A percentile compares a stretch with the other conserved stretches of the same genome.
Evolutionary conservation across 192 early-diverging fungal species (phyloP).

Genomic region (Cetraspora pellucida): DNA sequence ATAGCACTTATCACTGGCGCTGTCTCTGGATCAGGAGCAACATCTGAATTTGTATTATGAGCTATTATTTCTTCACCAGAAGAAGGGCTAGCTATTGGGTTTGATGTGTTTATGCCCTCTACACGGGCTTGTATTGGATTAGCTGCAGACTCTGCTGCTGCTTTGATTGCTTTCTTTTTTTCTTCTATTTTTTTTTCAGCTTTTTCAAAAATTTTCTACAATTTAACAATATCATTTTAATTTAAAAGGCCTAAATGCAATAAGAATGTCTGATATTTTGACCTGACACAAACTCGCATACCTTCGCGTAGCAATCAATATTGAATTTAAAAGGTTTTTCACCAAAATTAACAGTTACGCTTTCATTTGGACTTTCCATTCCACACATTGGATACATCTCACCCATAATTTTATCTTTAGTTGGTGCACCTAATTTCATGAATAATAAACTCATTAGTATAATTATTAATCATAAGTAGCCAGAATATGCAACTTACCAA

Average conservation of each 20-base stretch:
- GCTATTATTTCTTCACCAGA: no score
- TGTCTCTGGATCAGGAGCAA: no score
- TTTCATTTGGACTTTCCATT: slow-evolving; percentile 69
- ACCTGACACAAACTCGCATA: slow-evolving; percentile 23
- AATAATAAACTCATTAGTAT: no score
- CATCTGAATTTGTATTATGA: no score
- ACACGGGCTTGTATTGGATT: neutral
- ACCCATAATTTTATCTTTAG: slow-evolving; percentile 38
- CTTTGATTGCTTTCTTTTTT: neutral
- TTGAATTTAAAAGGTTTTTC: slow-evolving; percentile 67
- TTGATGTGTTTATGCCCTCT: no score
- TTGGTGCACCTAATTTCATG: neutral
- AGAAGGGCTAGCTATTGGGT: no score
- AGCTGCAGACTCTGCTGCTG: neutral
- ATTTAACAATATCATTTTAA: neutral
- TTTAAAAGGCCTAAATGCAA: neutral
- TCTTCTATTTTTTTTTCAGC: neutral
- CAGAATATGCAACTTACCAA: no score
- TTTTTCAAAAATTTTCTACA: neutral
- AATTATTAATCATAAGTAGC: no score
- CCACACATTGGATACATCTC: slow-evolving; percentile 72
- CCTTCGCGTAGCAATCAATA: slow-evolving; percentile 67
- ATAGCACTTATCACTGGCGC: no score
- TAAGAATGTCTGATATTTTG: neutral
- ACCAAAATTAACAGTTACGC: slow-evolving; percentile 79